A percentile compares a stretch with the other conserved stretches of the same genome.
Evolutionary conservation across 2,329 filamentous ascomycete genomes (phyloP).

Genomic region (Bretziella fagacearum): DNA sequence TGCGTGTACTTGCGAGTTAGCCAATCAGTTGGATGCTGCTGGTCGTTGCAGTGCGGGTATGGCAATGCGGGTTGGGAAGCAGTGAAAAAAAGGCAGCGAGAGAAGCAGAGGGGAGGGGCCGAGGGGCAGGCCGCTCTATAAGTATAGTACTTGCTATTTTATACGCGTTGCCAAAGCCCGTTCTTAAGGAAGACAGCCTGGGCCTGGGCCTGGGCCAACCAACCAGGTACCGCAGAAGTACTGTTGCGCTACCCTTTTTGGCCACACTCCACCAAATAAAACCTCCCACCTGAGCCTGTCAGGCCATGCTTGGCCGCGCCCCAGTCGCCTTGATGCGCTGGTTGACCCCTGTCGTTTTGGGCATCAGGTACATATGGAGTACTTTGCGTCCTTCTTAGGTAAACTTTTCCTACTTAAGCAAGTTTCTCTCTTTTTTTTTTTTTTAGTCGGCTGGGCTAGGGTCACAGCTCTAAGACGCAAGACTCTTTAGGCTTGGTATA

Average conservation of each 20-base stretch:
- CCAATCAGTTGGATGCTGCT: slow-evolving; percentile 1
- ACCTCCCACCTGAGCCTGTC: not conserved
- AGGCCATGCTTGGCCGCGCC: not conserved
- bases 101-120: slow-evolving; percentile 16
- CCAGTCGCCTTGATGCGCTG: not conserved
- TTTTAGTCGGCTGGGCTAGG: not conserved
- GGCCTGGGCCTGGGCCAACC: slow-evolving; percentile 4
- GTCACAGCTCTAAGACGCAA: not conserved
- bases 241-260: not conserved
- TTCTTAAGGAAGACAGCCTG: not conserved
- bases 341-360: slow-evolving; percentile 6
- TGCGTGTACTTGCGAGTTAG: not conserved
- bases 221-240: slow-evolving; percentile 12
- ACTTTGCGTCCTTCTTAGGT: slow-evolving; percentile 9
- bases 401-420: slow-evolving; percentile 3
- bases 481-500: too few species aligned
- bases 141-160: slow-evolving; percentile 29
- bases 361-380: slow-evolving; percentile 14
- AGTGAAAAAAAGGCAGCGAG: slow-evolving; percentile 13
- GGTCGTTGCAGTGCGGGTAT: slow-evolving; percentile 1
- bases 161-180: slow-evolving; percentile 23
- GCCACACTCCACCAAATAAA: slow-evolving; percentile 1
- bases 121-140: slow-evolving; percentile 30
- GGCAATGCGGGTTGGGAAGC: slow-evolving; percentile 8
- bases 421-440: not conserved